Evolutionary conservation across 371 early-diverging fungal genomes (phyloP).

Genomic region (Mortierella sp.): DNA sequence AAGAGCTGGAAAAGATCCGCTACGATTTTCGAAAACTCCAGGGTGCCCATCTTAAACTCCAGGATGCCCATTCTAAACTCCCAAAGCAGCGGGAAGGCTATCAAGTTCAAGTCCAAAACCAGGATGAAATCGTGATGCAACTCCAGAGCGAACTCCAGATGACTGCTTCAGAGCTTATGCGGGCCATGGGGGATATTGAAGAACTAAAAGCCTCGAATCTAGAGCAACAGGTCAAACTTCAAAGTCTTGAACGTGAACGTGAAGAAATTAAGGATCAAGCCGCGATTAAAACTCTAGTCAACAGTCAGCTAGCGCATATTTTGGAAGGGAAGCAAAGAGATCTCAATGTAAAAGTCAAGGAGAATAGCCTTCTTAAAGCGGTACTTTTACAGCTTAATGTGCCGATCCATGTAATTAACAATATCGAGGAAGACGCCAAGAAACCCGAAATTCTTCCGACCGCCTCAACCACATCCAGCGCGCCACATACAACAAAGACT

Average conservation of each 20-base stretch:
- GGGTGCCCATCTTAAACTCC: background rate
- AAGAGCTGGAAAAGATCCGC: background rate
- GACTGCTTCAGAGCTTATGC: conserved; percentile 9
- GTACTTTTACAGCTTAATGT: background rate
- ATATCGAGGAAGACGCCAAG: background rate
- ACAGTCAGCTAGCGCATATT: background rate
- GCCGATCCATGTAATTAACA: too few relatives aligned
- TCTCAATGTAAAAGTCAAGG: background rate
- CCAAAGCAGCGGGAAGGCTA: too few relatives aligned
- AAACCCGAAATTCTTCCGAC: background rate
- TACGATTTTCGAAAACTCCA: background rate
- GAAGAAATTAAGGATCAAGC: background rate
- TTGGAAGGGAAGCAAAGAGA: background rate
- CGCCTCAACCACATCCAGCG: too few relatives aligned
- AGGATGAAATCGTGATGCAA: background rate
- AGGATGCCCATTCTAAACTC: background rate
- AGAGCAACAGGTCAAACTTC: background rate
- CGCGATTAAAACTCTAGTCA: background rate
- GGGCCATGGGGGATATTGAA: conserved; percentile 13
- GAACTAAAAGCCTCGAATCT: background rate
- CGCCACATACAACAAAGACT: too few relatives aligned
- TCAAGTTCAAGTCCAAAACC: too few relatives aligned
- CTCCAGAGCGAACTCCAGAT: conserved; percentile 16
- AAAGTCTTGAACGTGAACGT: background rate
- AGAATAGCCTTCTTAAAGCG: background rate